Base-by-base conservation (phyloP, 371 early-diverging fungal genomes). In the Blastocladiella emersonii region DNA sequence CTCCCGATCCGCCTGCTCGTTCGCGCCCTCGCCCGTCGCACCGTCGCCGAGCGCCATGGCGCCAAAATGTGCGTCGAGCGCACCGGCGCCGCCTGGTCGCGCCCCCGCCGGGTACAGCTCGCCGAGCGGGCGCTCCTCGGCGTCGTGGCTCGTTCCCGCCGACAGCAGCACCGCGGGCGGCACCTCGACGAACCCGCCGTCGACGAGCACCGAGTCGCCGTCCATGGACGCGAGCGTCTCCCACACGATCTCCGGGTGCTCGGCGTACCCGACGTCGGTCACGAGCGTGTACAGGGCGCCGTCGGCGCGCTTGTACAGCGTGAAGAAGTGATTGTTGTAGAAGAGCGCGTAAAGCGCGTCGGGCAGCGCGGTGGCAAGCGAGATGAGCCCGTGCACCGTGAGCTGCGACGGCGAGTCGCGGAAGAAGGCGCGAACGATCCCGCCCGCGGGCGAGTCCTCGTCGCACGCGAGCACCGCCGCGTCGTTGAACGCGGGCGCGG, bases 231-330 rank as follows among this genome's bases (percentile, higher is more conserved):
- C 37, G 36, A 63, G 63, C 30, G 59, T 34, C 44, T 63, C 62
- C 63, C 63, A 63, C 1, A 63, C 63, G 36, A 61, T 36, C 32
- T 61, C 35, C 0, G 30, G n/a, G 30, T 63, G 36, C 36, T 63
- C 39, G 32, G 43, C 59, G 25, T 36, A 61, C 23, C 63, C 63
- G 30, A 36, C 23, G 12, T 63, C 63, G 7, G 63, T 63, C 19
- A 63, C 63, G 34, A 63, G 61, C 5, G 63, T 63, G n/a, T 63
- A 63, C 63, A 63, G 41, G 13, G 25, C 61, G 34, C 49, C 41
- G 15, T 17, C 49, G 35, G 23, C 32, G 32, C 32, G 44, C 23
- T 32, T 34, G 21, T 61, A 23, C 23, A 61, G 27, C 7, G 45
- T 30, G 3, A n/a, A 21, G 49, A 61, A 61, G 12, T 61, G 61